Base-by-base conservation (phyloP, 2,329 filamentous ascomycete genomes). In the Tricladium varicosporioides region DNA sequence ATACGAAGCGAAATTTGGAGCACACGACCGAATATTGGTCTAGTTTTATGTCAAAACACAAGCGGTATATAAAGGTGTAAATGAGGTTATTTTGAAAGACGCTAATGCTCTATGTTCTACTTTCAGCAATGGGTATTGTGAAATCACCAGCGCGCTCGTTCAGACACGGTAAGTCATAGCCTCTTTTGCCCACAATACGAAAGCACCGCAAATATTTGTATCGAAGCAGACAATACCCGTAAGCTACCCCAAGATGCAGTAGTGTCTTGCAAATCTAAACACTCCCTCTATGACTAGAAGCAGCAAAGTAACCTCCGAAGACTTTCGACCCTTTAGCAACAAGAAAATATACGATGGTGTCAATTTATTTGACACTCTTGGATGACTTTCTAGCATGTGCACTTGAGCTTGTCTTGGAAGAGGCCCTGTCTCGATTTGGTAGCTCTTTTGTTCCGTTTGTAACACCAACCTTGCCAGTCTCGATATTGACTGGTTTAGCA, bases 311-410 rank as follows among this genome's bases (percentile, higher is more conserved):
- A 7, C 22, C 22, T 27, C 22, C 22, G 22, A 27, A 27, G 22
- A 27, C 22, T 7, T 27, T 27, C 22, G 22, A 4, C 22, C 22
- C 31, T 40, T 44, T 42, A 43, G 42, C 18, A 22, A 45, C 18
- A 44, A n/a, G 40, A 53, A n/a, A 49, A 45, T 11, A 22, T 44
- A 33, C 27, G 33, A 46, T 32, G 22, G 36, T 16, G 43, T 40
- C 33, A 44, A 43, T 61, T 47, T 70, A 72, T 55, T 73, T 71
- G 54, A 67, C 66, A 59, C 64, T 65, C 67, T 72, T 70, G 46
- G 72, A 70, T 33, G 69, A 63, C 54, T 72, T 71, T 57, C 69
- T 64, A 56, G 67, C 66, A 64, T 71, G 70, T n/a, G 61, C 60
- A 58, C 62, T 69, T 44, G 69, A 64, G 43, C 67, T 66, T 11